Base-by-base conservation (phyloP, 768 basidiomycete genomes). In the Dioszegia hungarica region DNA sequence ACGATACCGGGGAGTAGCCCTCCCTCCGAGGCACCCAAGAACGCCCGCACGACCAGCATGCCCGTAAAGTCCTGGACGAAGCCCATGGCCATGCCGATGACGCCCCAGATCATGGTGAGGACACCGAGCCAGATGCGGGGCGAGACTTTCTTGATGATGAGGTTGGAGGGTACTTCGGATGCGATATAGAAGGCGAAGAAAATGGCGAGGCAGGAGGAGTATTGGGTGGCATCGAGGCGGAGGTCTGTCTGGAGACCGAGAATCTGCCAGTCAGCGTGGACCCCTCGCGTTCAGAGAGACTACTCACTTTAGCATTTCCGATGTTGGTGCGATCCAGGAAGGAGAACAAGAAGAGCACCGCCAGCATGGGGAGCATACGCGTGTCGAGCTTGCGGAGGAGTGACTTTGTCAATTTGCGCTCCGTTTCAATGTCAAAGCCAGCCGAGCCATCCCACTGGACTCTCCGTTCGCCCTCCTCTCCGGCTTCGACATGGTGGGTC, bases 171-270 rank as follows among this genome's bases (percentile, higher is more conserved):
- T 20, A 59, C 60, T 52, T 67, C 68, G 28, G 50, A 51, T 25
- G 64, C 63, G 59, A 62, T 63, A 34, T 67, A 67, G 54, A 66
- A 63, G 17, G 63, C 69, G 38, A 68, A 71, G 52, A 71, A 71
- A 45, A 71, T 66, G 34, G 69, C 59, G 11, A 67, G 57, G 33
- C 53, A 66, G 34, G 51, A 27, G 5, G 54, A 34, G 41, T 71
- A 68, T 50, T 68, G 56, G 5, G 40, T 37, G 24, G 55, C 54
- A 41, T 46, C 38, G 28, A 66, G 39, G 6, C 56, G 22, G 2
- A 66, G 55, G 38, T 66, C 64, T 8, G 45, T 55, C 5, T 39
- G 39, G 8, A 62, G 54, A 2, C 64, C 61, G n/a, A 56, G 57
- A 19, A 63, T 60, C 56, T 57, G n/a, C 5, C 24, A 15, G 9